Conservation (phyloP, 495 filamentous ascomycete species). For the Jackrogersella multiformis region DNA sequence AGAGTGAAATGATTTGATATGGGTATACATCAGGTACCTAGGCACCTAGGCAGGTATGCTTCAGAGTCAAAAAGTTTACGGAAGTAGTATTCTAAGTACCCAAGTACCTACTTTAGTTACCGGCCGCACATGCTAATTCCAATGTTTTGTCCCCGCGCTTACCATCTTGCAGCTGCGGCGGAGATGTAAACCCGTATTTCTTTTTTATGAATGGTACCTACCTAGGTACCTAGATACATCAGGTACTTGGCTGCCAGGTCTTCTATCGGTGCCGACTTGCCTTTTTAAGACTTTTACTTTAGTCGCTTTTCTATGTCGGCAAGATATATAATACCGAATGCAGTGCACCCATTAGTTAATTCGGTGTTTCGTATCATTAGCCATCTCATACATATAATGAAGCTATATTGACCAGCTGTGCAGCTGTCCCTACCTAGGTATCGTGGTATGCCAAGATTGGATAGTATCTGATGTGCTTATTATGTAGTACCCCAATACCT, state of each 20-base stretch:
- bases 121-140: constrained; percentile 20
- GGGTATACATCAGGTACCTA: not conserved
- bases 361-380: too few species aligned
- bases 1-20: too few species aligned
- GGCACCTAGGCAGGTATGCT: too few species aligned
- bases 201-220: not conserved
- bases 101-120: not conserved
- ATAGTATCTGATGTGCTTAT: constrained; percentile 3
- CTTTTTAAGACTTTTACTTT: not conserved
- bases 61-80: not conserved
- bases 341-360: too few species aligned
- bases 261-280: not conserved
- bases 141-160: constrained; percentile 22
- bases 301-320: not conserved
- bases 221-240: not conserved
- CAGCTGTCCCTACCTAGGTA: constrained; percentile 1
- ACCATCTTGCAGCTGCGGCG: constrained; percentile 12
- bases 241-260: not conserved
- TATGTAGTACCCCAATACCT: not conserved
- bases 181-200: not conserved
- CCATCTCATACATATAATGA: not conserved
- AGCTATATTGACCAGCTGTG: not conserved
- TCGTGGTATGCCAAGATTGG: constrained; percentile 1
- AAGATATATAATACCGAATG: not conserved
- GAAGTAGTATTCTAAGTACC: not conserved